A percentile compares a stretch with the other conserved stretches of the same genome.
Conservation (phyloP, 805 yeast genomes). For the Cyberlindnera japonica region DNA sequence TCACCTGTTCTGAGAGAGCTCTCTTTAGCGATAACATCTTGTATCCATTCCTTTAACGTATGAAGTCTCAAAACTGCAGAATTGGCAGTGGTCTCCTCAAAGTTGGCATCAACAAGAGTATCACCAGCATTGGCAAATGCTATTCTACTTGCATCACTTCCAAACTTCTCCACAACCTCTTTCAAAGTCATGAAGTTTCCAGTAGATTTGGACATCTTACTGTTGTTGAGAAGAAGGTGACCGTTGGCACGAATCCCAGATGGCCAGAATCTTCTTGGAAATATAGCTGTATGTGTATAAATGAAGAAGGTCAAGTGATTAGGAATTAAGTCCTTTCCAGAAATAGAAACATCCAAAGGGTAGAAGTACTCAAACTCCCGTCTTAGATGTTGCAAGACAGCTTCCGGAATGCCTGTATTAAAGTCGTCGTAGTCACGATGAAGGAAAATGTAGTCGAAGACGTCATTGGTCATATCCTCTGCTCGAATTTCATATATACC, state of each 20-base stretch:
- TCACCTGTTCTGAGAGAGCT: conserved; percentile 53
- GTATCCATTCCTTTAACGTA: conserved; percentile 94
- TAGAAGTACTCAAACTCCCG: conserved; percentile 96
- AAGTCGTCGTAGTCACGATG: conserved; percentile 36
- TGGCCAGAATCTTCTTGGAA: conserved; percentile 93
- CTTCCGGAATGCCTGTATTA: conserved; percentile 57
- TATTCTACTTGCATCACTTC: conserved; percentile 96
- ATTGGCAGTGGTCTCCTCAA: conserved; percentile 93
- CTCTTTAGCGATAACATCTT: conserved; percentile 56
- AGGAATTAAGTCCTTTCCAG: conserved; percentile 96
- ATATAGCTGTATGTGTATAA: conserved; percentile 87
- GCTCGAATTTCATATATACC: conserved; percentile 76
- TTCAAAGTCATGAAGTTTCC: conserved; percentile 94
- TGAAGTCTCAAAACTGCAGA: conserved; percentile 94
- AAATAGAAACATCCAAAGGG: conserved; percentile 86
- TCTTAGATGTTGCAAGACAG: conserved; percentile 68
- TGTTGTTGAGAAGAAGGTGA: conserved; percentile 90
- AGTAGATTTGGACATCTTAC: conserved; percentile 96
- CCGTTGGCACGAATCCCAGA: conserved; percentile 92
- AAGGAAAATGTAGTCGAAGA: conserved; percentile 84
- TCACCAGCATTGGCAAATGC: conserved; percentile 99
- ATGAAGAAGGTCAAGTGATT: conserved; percentile 96
- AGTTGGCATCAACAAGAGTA: conserved; percentile 94
- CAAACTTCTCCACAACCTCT: conserved; percentile 81
- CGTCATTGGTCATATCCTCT: conserved; percentile 88